These are phyloP conservation scores for Myrica gale DNA, from an alignment of 306 rosid genomes.

Conservation along the genomic window DNA sequence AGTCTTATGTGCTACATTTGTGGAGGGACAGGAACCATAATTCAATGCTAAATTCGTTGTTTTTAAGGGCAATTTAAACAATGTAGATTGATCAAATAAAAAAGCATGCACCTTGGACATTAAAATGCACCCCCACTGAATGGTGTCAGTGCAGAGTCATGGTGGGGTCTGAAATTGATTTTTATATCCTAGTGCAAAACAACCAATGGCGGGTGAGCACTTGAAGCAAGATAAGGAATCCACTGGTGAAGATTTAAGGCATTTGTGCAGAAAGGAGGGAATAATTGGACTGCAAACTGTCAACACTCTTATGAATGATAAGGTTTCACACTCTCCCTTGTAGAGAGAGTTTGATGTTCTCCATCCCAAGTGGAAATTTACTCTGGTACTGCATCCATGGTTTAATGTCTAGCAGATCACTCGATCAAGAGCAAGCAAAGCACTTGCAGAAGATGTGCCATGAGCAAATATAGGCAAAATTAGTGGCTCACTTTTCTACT, in stretches of 20 bases:
- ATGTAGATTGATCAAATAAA: not conserved
- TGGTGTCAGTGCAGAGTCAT: not conserved
- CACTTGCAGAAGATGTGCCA: not conserved
- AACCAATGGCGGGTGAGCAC: not conserved
- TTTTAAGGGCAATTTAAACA: not conserved
- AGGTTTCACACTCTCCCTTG: not conserved
- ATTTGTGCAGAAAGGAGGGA: not conserved
- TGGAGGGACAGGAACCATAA: not conserved
- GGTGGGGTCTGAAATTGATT: not conserved
- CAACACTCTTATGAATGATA: too few species aligned
- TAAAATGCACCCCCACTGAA: not conserved
- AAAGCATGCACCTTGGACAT: not conserved
- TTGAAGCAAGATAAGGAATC: not conserved
- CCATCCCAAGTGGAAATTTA: not conserved
- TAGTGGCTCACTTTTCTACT: too few species aligned
- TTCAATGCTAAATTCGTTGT: not conserved
- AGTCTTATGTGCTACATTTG: not conserved
- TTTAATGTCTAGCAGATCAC: not conserved
- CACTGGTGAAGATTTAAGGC: not conserved
- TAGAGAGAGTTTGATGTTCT: not conserved
- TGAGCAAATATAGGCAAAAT: not conserved
- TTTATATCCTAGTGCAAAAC: not conserved
- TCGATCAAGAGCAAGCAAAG: not conserved
- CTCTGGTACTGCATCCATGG: not conserved
- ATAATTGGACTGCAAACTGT: not conserved